Conservation (phyloP, 176 grass and related monocot species). For the Aegilops bicornis region DNA sequence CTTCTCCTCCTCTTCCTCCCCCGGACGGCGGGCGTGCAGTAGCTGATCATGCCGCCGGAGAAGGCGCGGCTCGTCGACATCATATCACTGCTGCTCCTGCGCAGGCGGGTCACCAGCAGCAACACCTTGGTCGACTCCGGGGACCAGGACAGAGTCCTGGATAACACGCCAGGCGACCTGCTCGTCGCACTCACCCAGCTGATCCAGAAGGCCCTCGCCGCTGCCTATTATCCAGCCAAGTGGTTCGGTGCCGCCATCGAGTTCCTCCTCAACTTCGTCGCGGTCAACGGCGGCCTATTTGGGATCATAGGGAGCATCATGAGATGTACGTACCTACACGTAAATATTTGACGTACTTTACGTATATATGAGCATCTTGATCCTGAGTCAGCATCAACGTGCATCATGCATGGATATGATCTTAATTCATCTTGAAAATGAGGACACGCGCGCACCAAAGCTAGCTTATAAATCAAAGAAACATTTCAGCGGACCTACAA, state of each 20-base stretch:
- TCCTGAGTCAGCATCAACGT: no score
- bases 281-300: constrained; percentile 52
- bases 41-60: constrained; percentile 46
- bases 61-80: constrained; percentile 50
- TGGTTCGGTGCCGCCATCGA: constrained; percentile 32
- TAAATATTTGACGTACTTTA: no score
- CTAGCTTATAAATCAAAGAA: no score
- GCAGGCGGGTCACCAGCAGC: constrained; percentile 19
- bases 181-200: constrained; percentile 29
- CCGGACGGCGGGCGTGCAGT: constrained; percentile 26
- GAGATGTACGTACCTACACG: constrained; percentile 19
- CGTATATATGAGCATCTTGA: no score
- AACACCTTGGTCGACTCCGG: constrained; percentile 29
- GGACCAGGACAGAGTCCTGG: no score
- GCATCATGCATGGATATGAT: no score
- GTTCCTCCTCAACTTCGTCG: constrained; percentile 57
- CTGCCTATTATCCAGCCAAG: constrained; percentile 26
- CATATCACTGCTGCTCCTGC: constrained; percentile 23
- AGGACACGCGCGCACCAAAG: no score
- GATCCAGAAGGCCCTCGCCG: constrained; percentile 27
- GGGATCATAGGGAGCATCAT: constrained; percentile 48
- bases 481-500: no score
- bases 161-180: neutral
- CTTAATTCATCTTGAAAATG: no score
- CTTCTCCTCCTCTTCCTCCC: no score